Percentiles rank a stretch among this genome's conserved stretches.
Conservation (phyloP, 1,139 yeast species). For the Groenewaldozyma auringiensis region DNA sequence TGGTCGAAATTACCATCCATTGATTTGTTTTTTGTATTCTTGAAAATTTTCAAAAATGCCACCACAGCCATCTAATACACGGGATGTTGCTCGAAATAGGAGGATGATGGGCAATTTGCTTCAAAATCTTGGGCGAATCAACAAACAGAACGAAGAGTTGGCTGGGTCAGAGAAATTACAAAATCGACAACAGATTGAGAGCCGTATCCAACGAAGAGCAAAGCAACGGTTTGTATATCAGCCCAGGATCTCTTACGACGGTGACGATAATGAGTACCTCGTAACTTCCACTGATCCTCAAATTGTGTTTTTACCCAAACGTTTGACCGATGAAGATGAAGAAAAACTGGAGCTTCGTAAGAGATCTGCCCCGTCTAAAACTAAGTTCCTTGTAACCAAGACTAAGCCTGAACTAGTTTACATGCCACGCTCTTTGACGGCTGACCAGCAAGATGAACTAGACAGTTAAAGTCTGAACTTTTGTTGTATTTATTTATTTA, state of each 20-base stretch:
- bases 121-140: constrained; percentile 4
- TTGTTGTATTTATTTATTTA: neutral
- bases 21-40: too few species aligned
- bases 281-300: constrained; percentile 9
- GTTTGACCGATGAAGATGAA: constrained; percentile 9
- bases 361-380: constrained; percentile 2
- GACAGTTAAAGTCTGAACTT: neutral
- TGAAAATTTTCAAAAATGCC: too few species aligned
- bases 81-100: constrained; percentile 8
- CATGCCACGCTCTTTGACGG: constrained; percentile 11
- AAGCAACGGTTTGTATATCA: neutral
- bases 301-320: constrained; percentile 11
- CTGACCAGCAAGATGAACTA: constrained; percentile 6
- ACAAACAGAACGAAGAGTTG: constrained; percentile 1
- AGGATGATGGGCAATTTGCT: constrained; percentile 14
- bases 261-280: constrained; percentile 7
- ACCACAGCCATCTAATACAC: too few species aligned
- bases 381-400: constrained; percentile 7
- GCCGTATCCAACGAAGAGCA: neutral
- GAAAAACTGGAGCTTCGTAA: constrained; percentile 7
- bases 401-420: constrained; percentile 10
- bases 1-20: too few species aligned
- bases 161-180: neutral
- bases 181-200: neutral
- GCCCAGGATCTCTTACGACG: neutral